Conservation (phyloP, 2,329 filamentous ascomycete species). For the Camptophora hylomeconis region DNA sequence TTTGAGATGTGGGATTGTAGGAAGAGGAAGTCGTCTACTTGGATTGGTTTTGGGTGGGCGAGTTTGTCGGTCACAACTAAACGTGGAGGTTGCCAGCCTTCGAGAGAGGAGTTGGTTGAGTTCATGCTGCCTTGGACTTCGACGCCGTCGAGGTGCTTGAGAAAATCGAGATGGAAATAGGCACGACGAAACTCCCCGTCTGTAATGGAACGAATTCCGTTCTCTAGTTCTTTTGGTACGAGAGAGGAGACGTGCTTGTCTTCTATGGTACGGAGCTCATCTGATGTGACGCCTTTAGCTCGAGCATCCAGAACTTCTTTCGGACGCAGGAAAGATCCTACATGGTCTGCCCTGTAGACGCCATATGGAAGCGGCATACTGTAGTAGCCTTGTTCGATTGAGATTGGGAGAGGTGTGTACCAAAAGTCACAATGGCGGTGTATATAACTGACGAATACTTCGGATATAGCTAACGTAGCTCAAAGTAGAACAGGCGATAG, state of each 20-base stretch:
- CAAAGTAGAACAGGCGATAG: no score
- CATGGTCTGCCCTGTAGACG: conserved; percentile 40
- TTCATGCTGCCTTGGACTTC: conserved; percentile 33
- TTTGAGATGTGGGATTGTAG: conserved; percentile 35
- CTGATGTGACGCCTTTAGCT: conserved; percentile 30
- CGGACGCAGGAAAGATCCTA: conserved; percentile 43
- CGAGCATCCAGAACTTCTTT: conserved; percentile 37
- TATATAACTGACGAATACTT: no score
- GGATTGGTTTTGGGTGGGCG: conserved; percentile 39
- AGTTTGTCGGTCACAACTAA: conserved; percentile 43
- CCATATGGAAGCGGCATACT: conserved; percentile 15
- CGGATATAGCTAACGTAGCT: no score
- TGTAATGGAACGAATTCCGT: conserved; percentile 38
- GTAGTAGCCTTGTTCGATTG: no score
- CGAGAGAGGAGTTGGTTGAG: conserved; percentile 19
- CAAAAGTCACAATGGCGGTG: no score
- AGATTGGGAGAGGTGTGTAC: no score
- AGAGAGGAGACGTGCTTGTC: conserved; percentile 37
- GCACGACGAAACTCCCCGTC: conserved; percentile 45
- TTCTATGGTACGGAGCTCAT: conserved; percentile 38
- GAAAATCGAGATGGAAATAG: conserved; percentile 48
- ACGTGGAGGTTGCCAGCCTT: conserved; percentile 37
- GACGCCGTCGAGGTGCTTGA: conserved; percentile 41
- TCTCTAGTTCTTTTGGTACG: conserved; percentile 36
- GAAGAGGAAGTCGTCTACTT: conserved; percentile 44